These are phyloP conservation scores for Wallacemonas rigidus DNA, from an alignment of 208 protist genomes.

Conservation along the genomic window DNA sequence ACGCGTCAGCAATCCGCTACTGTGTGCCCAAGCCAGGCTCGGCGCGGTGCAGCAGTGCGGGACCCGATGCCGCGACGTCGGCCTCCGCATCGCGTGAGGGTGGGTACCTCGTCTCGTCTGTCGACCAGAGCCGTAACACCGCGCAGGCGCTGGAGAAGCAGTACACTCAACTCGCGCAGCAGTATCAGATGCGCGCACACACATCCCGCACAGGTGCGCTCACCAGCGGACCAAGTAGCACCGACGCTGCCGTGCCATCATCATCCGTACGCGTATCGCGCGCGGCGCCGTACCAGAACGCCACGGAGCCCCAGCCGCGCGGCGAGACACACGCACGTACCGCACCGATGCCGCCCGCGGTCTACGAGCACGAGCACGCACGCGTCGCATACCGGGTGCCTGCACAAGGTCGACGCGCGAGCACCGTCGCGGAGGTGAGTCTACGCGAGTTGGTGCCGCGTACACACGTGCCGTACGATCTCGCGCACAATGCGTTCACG, in stretches of 20 bases:
- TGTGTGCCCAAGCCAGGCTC: slow-evolving; percentile 2
- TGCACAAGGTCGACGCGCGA: neutral
- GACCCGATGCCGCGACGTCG: neutral
- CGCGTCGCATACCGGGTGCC: slow-evolving; percentile 6
- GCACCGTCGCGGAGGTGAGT: neutral
- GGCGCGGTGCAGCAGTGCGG: neutral
- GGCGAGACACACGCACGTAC: too few species aligned
- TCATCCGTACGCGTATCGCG: neutral
- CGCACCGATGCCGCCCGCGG: neutral
- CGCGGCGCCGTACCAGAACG: too few species aligned
- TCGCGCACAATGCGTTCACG: slow-evolving; percentile 1
- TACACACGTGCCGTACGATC: slow-evolving; percentile 22
- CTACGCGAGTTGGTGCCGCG: slow-evolving; percentile 15
- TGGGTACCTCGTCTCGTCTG: slow-evolving; percentile 4
- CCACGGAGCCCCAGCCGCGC: neutral
- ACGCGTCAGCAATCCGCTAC: slow-evolving; percentile 7
- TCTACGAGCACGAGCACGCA: slow-evolving; percentile 6
- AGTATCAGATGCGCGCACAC: slow-evolving; percentile 23
- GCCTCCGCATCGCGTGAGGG: neutral
- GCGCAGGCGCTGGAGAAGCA: slow-evolving; percentile 14
- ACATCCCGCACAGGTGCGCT: slow-evolving; percentile 23
- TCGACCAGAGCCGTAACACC: slow-evolving; percentile 25
- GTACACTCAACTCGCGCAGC: slow-evolving; percentile 28
- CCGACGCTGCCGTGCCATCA: neutral
- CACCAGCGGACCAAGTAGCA: neutral